These are phyloP conservation scores for Trichoderma simmonsii DNA, from an alignment of 2,329 filamentous ascomycete genomes.

Conservation along the genomic window DNA sequence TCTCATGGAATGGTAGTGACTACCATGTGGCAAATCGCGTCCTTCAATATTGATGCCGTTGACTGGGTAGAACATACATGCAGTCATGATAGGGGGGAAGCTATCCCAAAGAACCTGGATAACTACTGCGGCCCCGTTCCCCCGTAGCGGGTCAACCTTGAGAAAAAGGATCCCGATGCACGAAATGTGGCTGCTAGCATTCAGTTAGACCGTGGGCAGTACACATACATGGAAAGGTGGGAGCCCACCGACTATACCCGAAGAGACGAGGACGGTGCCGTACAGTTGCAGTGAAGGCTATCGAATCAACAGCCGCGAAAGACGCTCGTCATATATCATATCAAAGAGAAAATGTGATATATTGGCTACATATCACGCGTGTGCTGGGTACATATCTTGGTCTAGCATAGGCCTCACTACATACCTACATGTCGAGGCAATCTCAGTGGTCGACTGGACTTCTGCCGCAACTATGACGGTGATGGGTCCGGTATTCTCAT, in stretches of 20 bases:
- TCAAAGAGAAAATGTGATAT: background rate
- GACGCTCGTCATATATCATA: conserved; percentile 9
- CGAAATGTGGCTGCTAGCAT: background rate
- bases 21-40: background rate
- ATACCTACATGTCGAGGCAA: background rate
- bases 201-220: background rate
- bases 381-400: background rate
- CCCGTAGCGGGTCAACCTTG: background rate
- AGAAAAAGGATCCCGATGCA: background rate
- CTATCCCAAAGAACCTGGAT: background rate
- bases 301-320: background rate
- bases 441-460: background rate
- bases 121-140: background rate
- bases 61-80: background rate
- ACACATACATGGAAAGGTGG: background rate
- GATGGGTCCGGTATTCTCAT: background rate
- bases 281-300: background rate
- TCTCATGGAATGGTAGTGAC: background rate
- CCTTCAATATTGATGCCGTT: background rate
- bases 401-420: background rate
- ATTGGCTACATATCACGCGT: background rate
- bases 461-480: background rate
- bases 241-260: background rate
- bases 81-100: background rate
- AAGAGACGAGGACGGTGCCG: background rate